Percentiles rank a stretch among this genome's conserved stretches.
Evolutionary conservation across 495 filamentous ascomycete genomes (phyloP).

Genomic region (Penicillium antarcticum): DNA sequence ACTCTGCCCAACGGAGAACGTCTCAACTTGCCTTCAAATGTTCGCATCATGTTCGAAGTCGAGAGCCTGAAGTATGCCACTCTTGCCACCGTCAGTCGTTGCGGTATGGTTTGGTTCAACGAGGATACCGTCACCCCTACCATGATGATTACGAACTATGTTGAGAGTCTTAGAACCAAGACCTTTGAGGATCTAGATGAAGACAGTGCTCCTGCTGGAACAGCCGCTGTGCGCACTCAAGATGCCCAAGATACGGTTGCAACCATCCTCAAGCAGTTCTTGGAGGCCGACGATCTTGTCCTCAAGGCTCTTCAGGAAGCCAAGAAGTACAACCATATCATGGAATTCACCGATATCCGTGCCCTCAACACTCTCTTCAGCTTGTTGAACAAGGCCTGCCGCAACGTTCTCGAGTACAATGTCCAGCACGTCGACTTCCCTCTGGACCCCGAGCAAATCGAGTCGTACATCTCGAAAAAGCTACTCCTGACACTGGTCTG

Average conservation of each 20-base stretch:
- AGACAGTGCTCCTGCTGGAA: conserved; percentile 77
- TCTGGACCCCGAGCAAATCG: conserved; percentile 81
- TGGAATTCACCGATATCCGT: conserved; percentile 91
- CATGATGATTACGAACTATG: conserved; percentile 92
- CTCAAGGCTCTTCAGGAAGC: conserved; percentile 71
- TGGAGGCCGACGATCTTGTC: conserved; percentile 76
- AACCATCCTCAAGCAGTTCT: conserved; percentile 67
- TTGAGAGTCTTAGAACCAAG: conserved; percentile 73
- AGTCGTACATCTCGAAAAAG: conserved; percentile 88
- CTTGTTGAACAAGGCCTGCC: conserved; percentile 85
- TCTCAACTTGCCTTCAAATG: conserved; percentile 87
- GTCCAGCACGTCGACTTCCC: conserved; percentile 91
- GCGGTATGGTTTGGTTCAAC: conserved; percentile 99
- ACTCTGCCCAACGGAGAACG: conserved; percentile 97
- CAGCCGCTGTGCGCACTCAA: conserved; percentile 70
- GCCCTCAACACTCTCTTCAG: conserved; percentile 93
- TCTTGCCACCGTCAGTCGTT: conserved; percentile 94
- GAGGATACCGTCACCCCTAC: conserved; percentile 88
- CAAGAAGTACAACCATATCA: conserved; percentile 83
- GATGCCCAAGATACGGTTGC: conserved; percentile 74
- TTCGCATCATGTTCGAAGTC: conserved; percentile 99
- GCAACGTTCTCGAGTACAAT: conserved; percentile 93
- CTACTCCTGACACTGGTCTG: conserved; percentile 86
- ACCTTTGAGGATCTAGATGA: conserved; percentile 94
- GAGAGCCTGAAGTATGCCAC: conserved; percentile 98